phyloP scores from a whole-genome alignment of 2,329 filamentous ascomycete genomes.

The Zalaria sp. region DNA sequence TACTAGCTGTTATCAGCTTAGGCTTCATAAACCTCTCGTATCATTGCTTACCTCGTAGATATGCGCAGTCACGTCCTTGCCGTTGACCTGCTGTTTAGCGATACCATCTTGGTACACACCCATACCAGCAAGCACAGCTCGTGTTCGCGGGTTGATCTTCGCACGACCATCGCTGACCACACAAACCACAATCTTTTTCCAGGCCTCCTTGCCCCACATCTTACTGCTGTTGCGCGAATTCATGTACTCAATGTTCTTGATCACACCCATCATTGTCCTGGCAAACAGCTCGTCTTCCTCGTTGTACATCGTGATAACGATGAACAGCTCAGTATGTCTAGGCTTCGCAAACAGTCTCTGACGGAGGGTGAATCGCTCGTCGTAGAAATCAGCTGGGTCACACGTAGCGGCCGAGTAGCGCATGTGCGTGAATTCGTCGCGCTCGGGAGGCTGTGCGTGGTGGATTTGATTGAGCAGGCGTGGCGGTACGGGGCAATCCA shows the following conservation, averaged over 20 bases:
- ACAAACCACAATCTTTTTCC: constrained; percentile 99
- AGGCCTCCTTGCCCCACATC: constrained; percentile 95
- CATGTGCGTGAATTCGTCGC: constrained; percentile 84
- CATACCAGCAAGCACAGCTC: constrained; percentile 78
- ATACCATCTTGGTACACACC: constrained; percentile 98
- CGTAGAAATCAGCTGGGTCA: constrained; percentile 77
- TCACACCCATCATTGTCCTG: constrained; percentile 87
- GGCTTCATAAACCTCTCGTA: neutral
- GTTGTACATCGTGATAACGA: constrained; percentile 98
- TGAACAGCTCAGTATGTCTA: constrained; percentile 86
- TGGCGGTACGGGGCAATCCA: constrained; percentile 91
- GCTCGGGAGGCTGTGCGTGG: constrained; percentile 64
- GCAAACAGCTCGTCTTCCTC: constrained; percentile 95
- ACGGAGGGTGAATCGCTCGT: constrained; percentile 78
- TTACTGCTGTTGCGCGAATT: constrained; percentile 85
- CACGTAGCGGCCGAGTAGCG: constrained; percentile 90
- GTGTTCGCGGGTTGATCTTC: constrained; percentile 89
- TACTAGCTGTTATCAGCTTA: constrained; percentile 34
- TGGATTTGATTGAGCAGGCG: constrained; percentile 74
- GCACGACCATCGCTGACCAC: constrained; percentile 92
- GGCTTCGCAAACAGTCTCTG: constrained; percentile 88
- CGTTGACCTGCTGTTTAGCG: constrained; percentile 94
- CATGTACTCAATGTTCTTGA: constrained; percentile 99
- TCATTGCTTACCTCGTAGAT: constrained; percentile 55
- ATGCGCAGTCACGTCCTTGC: constrained; percentile 90